Percentiles rank a stretch among this genome's conserved stretches.
Evolutionary conservation across 2,329 filamentous ascomycete genomes (phyloP).

Genomic region (Hymenoscyphus scutula): DNA sequence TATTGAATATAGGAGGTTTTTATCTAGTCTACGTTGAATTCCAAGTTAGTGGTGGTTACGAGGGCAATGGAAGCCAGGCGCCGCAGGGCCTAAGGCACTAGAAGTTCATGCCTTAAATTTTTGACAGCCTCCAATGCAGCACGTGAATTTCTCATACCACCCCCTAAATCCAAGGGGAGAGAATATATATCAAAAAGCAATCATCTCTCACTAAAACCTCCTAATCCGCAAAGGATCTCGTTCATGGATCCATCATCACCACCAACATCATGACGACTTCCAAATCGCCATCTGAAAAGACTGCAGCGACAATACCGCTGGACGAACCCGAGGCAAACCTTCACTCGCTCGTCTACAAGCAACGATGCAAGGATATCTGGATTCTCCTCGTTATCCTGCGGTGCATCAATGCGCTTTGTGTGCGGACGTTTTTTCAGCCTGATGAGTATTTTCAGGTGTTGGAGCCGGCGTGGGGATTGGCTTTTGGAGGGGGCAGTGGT

Average conservation of each 20-base stretch:
- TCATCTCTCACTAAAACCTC: neutral
- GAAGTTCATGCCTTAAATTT: too few relatives aligned
- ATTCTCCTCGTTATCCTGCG: slow-evolving; percentile 61
- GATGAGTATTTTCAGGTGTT: slow-evolving; percentile 97
- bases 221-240: neutral
- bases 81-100: too few relatives aligned
- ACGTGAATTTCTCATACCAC: neutral
- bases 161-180: neutral
- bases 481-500: slow-evolving; percentile 72
- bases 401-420: slow-evolving; percentile 72
- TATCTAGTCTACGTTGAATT: too few relatives aligned
- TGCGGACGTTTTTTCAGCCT: slow-evolving; percentile 93
- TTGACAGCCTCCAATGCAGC: neutral
- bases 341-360: slow-evolving; percentile 30
- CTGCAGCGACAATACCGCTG: neutral
- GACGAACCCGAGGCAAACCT: slow-evolving; percentile 18
- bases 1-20: too few relatives aligned
- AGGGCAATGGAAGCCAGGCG: too few relatives aligned
- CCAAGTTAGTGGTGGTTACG: too few relatives aligned
- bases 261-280: neutral
- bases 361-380: slow-evolving; percentile 33
- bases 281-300: neutral
- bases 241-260: neutral
- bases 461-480: slow-evolving; percentile 88
- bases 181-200: neutral